A percentile compares a stretch with the other conserved stretches of the same genome.
phyloP scores from a whole-genome alignment of 78 protist species.

The Planoprotostelium fungivorum region DNA sequence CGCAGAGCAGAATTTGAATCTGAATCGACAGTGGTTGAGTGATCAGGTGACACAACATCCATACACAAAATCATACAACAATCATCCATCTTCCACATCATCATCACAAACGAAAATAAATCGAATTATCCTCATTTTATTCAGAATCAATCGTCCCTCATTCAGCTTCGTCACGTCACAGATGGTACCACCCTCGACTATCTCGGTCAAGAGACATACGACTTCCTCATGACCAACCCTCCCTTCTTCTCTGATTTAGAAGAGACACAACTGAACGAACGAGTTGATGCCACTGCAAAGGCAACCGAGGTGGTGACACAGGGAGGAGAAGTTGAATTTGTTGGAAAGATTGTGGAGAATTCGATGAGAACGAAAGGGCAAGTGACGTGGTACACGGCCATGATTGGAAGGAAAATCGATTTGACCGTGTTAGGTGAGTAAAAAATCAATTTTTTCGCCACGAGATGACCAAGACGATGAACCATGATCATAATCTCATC shows the following conservation, averaged over 20 bases:
- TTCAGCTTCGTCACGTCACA: neutral
- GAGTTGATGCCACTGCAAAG: neutral
- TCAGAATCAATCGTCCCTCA: no score
- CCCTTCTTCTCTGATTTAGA: neutral
- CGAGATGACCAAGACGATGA: no score
- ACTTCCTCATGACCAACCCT: neutral
- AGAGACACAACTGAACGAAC: neutral
- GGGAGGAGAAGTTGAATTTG: constrained; percentile 3
- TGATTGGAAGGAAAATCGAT: constrained; percentile 30
- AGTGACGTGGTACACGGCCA: constrained; percentile 12
- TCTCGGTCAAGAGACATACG: neutral
- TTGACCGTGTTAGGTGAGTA: neutral
- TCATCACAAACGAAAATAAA: constrained; percentile 1
- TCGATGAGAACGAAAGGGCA: neutral
- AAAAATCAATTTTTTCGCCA: neutral
- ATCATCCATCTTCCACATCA: neutral
- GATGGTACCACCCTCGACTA: neutral
- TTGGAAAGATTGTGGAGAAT: constrained; percentile 14
- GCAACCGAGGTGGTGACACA: neutral
- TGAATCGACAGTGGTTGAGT: neutral
- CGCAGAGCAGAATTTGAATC: constrained; percentile 18
- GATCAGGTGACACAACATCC: neutral
- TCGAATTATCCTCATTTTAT: no score
- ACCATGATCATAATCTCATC: no score
- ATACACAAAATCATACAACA: neutral